Evolutionary conservation across 495 filamentous ascomycete species (phyloP), one percentile per base, ranked within the genome.

Genomic region (Talaromyces trachyspermus): DNA sequence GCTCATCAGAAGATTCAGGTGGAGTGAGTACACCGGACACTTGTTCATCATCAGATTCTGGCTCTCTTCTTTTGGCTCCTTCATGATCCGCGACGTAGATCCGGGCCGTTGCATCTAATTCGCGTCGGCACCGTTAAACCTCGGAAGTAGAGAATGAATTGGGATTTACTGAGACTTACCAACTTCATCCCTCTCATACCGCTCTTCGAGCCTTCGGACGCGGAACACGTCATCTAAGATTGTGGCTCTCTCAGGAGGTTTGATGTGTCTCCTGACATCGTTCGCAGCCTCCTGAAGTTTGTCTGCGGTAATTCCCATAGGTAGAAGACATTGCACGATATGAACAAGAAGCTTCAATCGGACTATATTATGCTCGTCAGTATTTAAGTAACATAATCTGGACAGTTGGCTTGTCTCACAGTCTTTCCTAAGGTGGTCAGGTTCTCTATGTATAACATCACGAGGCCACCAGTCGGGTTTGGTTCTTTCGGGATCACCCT

Each of bases 381-480:
- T 24, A 38, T 25, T n/a, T 5, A 36, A 8, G 27, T 24, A 7
- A 45, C 14, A 4, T 30, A 7, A 9, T 3, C 12, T 17, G n/a
- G 23, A 17, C 25, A 37, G 24, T 27, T n/a, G 9, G 10, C n/a
- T 6, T 45, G 15, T 54, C 78, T 63, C 65, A 92, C 88, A 80
- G 49, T 77, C 75, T 69, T 86, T 95, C 53, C 73, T 71, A 24
- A 89, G 54, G 61, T 96, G 90, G 54, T 95, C 88, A 0, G 90
- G 89, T 66, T 95, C 90, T 56, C 77, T 86, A 62, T 92, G 88
- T 22, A 78, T 70, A 25, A 64, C 59, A 48, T 57, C 55, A 15
- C 72, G 69, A 0, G 88, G 88, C 90, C 90, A 96, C 86, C 88
- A 95, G 14, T 71, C 70, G 9, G 90, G 90, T 25, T 78, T 78